These are phyloP conservation scores for Mycena polygramma DNA, from an alignment of 768 basidiomycete genomes.

Conservation along the genomic window DNA sequence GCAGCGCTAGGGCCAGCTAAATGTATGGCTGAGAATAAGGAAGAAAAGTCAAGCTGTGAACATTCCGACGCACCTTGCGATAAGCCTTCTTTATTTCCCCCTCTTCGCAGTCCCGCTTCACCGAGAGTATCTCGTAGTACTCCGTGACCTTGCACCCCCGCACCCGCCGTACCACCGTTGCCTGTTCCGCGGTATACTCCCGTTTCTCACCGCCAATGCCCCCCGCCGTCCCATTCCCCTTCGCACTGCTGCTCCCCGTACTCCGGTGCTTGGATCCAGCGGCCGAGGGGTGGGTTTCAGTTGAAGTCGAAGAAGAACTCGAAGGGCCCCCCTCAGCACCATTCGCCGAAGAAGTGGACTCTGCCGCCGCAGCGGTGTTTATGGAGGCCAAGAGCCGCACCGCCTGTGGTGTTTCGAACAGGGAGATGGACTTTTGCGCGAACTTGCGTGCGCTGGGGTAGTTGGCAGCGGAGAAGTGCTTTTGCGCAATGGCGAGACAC, in stretches of 20 bases:
- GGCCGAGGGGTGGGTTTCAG: conserved; percentile 83
- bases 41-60: conserved; percentile 18
- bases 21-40: conserved; percentile 11
- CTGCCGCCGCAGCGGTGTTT: conserved; percentile 63
- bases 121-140: conserved; percentile 92
- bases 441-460: conserved; percentile 87
- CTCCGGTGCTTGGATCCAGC: conserved; percentile 77
- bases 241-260: conserved; percentile 42
- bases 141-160: conserved; percentile 87
- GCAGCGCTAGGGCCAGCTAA: conserved; percentile 88
- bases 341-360: conserved; percentile 58
- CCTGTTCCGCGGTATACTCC: conserved; percentile 89
- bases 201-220: conserved; percentile 81
- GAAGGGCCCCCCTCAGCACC: conserved; percentile 56
- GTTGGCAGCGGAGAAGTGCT: conserved; percentile 80
- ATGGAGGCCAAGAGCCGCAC: conserved; percentile 74
- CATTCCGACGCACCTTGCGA: conserved; percentile 78
- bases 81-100: conserved; percentile 94
- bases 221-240: conserved; percentile 64
- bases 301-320: conserved; percentile 52
- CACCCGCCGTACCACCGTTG: conserved; percentile 87
- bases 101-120: conserved; percentile 87
- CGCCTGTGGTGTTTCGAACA: conserved; percentile 87
- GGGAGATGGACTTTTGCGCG: conserved; percentile 86
- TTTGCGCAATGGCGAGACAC: conserved; percentile 84